Conservation (phyloP, 2,329 filamentous ascomycete genomes). For the Verticillium alfalfae region DNA sequence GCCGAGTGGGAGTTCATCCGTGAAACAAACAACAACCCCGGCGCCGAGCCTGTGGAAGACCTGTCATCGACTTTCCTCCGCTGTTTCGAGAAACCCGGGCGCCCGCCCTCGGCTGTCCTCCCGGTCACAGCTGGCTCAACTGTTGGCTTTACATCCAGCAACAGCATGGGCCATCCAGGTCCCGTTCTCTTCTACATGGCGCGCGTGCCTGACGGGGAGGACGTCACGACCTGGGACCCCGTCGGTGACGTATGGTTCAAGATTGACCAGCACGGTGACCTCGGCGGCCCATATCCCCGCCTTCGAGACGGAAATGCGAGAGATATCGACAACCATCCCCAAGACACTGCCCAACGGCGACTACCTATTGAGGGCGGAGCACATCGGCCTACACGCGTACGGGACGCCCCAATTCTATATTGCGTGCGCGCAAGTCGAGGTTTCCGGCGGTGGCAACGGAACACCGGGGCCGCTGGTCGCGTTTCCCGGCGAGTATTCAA, state of each 20-base stretch:
- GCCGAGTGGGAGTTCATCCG: constrained; percentile 23
- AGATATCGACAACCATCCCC: constrained; percentile 11
- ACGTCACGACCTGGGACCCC: constrained; percentile 24
- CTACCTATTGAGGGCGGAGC: constrained; percentile 21
- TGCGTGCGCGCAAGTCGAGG: constrained; percentile 14
- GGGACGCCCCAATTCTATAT: constrained; percentile 26
- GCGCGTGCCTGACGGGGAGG: constrained; percentile 17
- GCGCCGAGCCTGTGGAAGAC: constrained; percentile 19
- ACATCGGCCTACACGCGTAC: constrained; percentile 23
- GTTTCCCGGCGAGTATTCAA: constrained; percentile 26
- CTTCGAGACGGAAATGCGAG: constrained; percentile 1
- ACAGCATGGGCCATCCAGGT: constrained; percentile 28
- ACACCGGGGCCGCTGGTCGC: constrained; percentile 19
- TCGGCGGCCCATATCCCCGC: not conserved
- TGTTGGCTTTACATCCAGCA: constrained; percentile 26
- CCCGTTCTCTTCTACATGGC: constrained; percentile 27
- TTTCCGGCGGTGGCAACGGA: constrained; percentile 19
- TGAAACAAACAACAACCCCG: constrained; percentile 25
- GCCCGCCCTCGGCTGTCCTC: constrained; percentile 13
- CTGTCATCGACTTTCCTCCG: constrained; percentile 22
- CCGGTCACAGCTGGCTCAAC: not conserved
- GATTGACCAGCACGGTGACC: constrained; percentile 3
- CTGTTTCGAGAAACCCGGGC: constrained; percentile 19
- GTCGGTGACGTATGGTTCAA: constrained; percentile 27
- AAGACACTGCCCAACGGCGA: constrained; percentile 13